Conservation (phyloP, 2,329 filamentous ascomycete species). For the Neospermospora avenae region DNA sequence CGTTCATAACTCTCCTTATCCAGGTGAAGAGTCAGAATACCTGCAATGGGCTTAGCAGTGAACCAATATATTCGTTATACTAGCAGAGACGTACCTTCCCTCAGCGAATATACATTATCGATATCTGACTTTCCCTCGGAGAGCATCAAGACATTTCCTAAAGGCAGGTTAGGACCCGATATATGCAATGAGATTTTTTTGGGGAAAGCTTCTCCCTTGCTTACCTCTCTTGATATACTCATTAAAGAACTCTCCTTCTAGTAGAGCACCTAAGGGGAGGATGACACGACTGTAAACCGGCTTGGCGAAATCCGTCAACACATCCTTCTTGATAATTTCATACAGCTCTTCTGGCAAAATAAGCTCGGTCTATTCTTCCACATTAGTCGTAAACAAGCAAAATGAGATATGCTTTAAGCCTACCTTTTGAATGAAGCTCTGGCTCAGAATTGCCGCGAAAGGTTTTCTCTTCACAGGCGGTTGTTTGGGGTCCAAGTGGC, state of each 20-base stretch:
- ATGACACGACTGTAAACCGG: constrained; percentile 64
- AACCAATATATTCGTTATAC: neutral
- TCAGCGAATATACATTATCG: constrained; percentile 70
- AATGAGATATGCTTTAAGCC: constrained; percentile 2
- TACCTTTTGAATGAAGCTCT: constrained; percentile 68
- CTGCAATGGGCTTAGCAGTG: constrained; percentile 40
- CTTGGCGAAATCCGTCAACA: constrained; percentile 42
- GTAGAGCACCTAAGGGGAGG: constrained; percentile 68
- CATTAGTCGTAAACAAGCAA: too few species aligned
- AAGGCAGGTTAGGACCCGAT: constrained; percentile 4
- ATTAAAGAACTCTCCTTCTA: constrained; percentile 76
- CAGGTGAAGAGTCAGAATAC: constrained; percentile 70
- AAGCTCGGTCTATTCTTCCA: constrained; percentile 55
- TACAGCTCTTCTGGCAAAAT: constrained; percentile 66
- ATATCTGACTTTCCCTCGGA: constrained; percentile 70
- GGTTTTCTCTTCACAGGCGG: constrained; percentile 71
- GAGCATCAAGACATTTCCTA: constrained; percentile 78
- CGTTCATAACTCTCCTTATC: constrained; percentile 80
- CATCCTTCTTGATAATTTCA: constrained; percentile 49
- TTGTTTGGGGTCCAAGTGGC: constrained; percentile 68
- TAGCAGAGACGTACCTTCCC: constrained; percentile 52
- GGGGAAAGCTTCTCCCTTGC: neutral
- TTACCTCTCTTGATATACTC: constrained; percentile 68
- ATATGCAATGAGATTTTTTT: neutral
- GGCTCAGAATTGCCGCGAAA: constrained; percentile 64